Evolutionary conservation across 192 early-diverging fungal species (phyloP), one percentile per base, ranked within the genome.

Genomic region (Entomortierella beljakovae): DNA sequence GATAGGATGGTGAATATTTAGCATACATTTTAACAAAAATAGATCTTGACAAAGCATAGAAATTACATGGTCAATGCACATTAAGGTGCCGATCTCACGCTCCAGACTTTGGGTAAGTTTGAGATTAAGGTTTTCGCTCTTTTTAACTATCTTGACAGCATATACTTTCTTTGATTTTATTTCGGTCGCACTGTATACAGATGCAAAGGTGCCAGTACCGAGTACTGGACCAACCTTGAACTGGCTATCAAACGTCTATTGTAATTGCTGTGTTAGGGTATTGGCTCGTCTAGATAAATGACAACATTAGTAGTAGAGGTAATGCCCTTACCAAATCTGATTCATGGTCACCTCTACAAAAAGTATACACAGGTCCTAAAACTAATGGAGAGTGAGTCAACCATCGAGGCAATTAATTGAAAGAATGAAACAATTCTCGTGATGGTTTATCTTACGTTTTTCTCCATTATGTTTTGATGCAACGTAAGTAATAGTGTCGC

Each of bases 71-170:
- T 86, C 80, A 33, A 92, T 85, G 32, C 81, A 67, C 84, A 90
- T 87, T 38, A 94, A 67, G 23, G 92, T 92, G n/a, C 85, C 89
- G 62, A 94, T 91, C 70, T 94, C 92, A 42, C 82, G 72, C 33
- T 81, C 64, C 6, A 89, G 34, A 53, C 90, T 91, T 28, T 86
- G 81, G 57, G 89, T 87, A 76, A 91, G 84, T 49, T 76, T 82
- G 57, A 87, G 82, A 64, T 90, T 92, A 52, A 91, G 86, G 42
- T 80, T 83, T 68, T 82, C 88, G 60, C 88, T 90, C 70, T 90
- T 90, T 53, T 91, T 88, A 34, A 93, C 84, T 29, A 90, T 88
- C 80, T 94, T 94, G 57, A 94, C 88, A 2, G 92, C 92, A 57
- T 79, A 92, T 10, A 69, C 67, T 23, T 82, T 57, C 10, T 87